A percentile compares a stretch with the other conserved stretches of the same genome.
Conservation (phyloP, 306 rosid genomes). For the Sicyos edulis region DNA sequence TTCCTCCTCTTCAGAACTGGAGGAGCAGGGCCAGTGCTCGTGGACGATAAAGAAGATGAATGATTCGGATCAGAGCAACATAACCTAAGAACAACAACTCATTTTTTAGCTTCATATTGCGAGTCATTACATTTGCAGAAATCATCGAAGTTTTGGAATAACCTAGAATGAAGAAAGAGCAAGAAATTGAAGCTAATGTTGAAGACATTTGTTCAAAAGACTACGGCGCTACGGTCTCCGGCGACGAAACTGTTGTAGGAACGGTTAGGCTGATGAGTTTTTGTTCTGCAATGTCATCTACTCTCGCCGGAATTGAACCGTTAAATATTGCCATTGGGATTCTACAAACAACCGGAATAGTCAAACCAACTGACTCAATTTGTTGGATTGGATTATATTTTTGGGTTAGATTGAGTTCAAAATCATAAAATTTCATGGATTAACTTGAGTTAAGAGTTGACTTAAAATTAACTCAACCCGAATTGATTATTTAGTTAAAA, state of each 20-base stretch:
- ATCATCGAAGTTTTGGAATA: neutral
- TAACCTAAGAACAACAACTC: conserved; percentile 21
- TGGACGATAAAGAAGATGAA: conserved; percentile 23
- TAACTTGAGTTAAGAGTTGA: too few relatives aligned
- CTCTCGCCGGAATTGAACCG: neutral
- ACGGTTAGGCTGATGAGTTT: neutral
- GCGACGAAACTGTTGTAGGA: neutral
- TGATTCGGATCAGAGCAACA: conserved; percentile 29
- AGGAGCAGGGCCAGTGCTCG: conserved; percentile 21
- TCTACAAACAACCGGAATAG: too few relatives aligned
- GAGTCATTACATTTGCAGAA: conserved; percentile 2
- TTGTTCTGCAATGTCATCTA: neutral
- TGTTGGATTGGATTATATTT: too few relatives aligned
- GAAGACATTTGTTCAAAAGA: neutral
- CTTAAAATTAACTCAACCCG: too few relatives aligned
- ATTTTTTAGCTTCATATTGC: neutral
- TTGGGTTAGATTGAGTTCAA: too few relatives aligned
- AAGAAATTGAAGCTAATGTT: conserved; percentile 3
- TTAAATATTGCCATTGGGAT: too few relatives aligned
- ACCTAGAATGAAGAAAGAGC: neutral
- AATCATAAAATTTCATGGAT: too few relatives aligned
- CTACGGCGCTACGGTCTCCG: conserved; percentile 1
- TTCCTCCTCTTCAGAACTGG: conserved; percentile 39
- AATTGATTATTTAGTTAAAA: too few relatives aligned
- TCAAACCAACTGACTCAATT: too few relatives aligned